These are phyloP conservation scores for Magnusiomyces magnusii DNA, from an alignment of 1,139 yeast genomes.

Conservation along the genomic window DNA sequence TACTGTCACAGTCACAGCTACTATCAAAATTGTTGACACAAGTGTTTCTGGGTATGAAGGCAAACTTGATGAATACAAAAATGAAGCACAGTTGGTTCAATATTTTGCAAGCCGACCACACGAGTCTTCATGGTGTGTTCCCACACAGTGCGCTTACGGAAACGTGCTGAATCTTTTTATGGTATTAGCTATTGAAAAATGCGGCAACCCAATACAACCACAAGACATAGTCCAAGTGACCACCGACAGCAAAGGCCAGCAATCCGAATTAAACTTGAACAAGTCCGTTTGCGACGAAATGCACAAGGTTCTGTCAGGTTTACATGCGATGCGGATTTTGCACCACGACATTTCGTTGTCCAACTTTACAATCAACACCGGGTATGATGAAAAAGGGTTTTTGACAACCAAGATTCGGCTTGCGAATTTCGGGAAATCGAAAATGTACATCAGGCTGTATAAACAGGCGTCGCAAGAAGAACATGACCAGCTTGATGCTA, in stretches of 20 bases:
- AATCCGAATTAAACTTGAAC: not conserved
- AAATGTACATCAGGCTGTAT: conserved; percentile 24
- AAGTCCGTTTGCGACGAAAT: conserved; percentile 17
- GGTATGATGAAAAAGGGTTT: conserved; percentile 8
- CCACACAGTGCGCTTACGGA: conserved; percentile 22
- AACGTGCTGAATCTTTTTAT: conserved; percentile 21
- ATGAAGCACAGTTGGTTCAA: conserved; percentile 26
- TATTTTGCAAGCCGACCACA: conserved; percentile 19
- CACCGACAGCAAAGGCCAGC: not conserved
- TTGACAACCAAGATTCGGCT: not conserved
- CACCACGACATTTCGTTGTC: conserved; percentile 21
- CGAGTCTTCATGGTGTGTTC: conserved; percentile 13
- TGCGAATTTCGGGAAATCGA: conserved; percentile 21
- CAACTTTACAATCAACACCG: conserved; percentile 21
- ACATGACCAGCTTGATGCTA: conserved; percentile 26
- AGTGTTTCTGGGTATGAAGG: not conserved
- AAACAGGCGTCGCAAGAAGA: conserved; percentile 23
- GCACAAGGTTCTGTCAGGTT: conserved; percentile 19
- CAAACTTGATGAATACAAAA: conserved; percentile 14
- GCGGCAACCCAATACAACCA: conserved; percentile 21
- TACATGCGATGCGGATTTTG: conserved; percentile 23
- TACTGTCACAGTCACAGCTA: conserved; percentile 8
- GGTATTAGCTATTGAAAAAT: conserved; percentile 23
- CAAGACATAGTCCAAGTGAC: conserved; percentile 17
- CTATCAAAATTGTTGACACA: conserved; percentile 17